A percentile compares a stretch with the other conserved stretches of the same genome.
Conservation (phyloP, 176 grass and related monocot genomes). For the Musa itinerans region DNA sequence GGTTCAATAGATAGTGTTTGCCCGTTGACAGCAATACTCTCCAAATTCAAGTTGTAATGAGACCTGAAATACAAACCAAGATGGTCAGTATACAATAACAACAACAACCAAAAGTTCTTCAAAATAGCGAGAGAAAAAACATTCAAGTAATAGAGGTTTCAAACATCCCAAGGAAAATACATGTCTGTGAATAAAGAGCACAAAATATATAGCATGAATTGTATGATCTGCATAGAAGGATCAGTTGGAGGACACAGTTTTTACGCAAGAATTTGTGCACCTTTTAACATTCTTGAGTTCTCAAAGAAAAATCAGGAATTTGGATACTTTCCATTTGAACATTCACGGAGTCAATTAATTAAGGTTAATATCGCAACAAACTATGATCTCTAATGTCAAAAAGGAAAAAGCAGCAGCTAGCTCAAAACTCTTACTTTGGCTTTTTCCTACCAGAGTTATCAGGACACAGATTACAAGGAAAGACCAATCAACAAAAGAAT, state of each 20-base stretch:
- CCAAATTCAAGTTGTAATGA: constrained; percentile 94
- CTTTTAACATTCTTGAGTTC: background rate
- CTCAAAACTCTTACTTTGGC: background rate
- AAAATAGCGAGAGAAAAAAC: background rate
- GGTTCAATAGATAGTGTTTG: constrained; percentile 69
- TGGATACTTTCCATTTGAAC: background rate
- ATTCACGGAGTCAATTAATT: background rate
- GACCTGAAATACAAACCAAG: constrained; percentile 36
- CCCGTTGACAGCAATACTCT: constrained; percentile 85
- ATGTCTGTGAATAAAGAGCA: too few species aligned
- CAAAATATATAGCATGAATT: too few species aligned
- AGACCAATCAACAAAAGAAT: background rate
- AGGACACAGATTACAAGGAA: background rate
- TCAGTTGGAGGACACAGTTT: too few species aligned
- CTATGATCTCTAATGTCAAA: background rate
- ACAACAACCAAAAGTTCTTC: background rate
- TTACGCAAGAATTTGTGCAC: background rate
- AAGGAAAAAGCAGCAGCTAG: background rate
- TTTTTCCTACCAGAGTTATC: background rate
- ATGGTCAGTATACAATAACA: background rate
- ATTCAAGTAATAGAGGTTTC: background rate
- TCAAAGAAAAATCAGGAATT: background rate
- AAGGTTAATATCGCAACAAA: background rate
- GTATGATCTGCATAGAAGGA: too few species aligned
- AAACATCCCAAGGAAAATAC: too few species aligned